Conservation (phyloP, 495 filamentous ascomycete genomes). For the Xylaria intraflava region DNA sequence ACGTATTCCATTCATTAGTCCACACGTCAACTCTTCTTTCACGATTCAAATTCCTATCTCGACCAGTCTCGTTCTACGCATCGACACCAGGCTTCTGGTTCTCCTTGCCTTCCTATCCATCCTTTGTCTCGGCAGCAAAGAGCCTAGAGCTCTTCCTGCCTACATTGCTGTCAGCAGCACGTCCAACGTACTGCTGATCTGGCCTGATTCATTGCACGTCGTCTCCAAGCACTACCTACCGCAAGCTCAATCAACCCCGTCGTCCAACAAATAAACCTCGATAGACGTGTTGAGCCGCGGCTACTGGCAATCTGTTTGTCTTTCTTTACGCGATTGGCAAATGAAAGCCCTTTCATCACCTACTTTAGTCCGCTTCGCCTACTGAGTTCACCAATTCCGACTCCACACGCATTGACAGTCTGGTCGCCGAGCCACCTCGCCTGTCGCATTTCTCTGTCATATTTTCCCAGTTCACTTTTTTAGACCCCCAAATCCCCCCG, state of each 20-base stretch:
- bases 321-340: neutral
- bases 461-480: neutral
- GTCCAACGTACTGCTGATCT: slow-evolving; percentile 10
- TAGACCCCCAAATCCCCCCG: neutral
- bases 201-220: slow-evolving; percentile 7
- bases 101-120: neutral
- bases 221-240: neutral
- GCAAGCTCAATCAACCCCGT: neutral
- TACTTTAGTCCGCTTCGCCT: neutral
- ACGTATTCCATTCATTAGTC: slow-evolving; percentile 2
- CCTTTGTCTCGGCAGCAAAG: slow-evolving; percentile 6
- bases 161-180: slow-evolving; percentile 5
- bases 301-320: neutral
- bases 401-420: neutral
- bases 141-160: slow-evolving; percentile 9
- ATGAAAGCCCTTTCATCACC: neutral
- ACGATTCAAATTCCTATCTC: neutral
- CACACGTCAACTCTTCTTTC: neutral
- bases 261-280: neutral
- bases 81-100: neutral
- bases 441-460: neutral
- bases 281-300: neutral
- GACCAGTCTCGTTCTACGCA: neutral
- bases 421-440: neutral
- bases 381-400: neutral